Conservation (phyloP, 371 early-diverging fungal genomes). For the Apophysomyces variabilis region DNA sequence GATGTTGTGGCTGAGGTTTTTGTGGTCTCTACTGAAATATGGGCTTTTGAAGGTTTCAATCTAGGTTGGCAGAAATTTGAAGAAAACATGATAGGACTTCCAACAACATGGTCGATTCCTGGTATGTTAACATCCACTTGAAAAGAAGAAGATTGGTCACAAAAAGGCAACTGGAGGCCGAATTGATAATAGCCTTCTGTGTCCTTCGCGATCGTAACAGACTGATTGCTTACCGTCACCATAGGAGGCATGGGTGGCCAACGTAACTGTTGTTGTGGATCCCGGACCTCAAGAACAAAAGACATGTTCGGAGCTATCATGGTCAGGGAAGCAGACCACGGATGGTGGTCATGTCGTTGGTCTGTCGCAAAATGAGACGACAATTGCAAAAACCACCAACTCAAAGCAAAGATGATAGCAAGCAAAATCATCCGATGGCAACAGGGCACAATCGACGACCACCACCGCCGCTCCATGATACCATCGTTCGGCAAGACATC, state of each 20-base stretch:
- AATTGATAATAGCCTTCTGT: constrained; percentile 7
- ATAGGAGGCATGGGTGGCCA: constrained; percentile 1
- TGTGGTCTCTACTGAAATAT: background rate
- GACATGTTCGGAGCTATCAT: constrained; percentile 1
- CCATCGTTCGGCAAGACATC: background rate
- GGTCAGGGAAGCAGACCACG: constrained; percentile 7
- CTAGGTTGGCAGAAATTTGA: background rate
- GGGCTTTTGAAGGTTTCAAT: background rate
- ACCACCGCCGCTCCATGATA: constrained; percentile 1
- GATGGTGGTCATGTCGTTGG: background rate
- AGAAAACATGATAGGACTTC: constrained; percentile 1
- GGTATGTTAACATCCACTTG: constrained; percentile 7
- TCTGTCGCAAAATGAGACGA: background rate
- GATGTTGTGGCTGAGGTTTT: background rate
- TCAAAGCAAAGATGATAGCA: background rate
- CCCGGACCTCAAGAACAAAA: background rate
- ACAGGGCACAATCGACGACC: background rate
- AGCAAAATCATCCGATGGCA: background rate
- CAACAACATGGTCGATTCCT: background rate
- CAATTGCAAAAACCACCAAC: background rate
- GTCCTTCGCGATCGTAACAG: background rate
- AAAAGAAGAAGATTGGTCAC: constrained; percentile 7
- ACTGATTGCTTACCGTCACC: constrained; percentile 1
- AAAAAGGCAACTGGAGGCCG: background rate
- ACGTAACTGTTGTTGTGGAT: background rate